Conservation (phyloP, 2,329 filamentous ascomycete species). For the Trichoderma guizhouense region DNA sequence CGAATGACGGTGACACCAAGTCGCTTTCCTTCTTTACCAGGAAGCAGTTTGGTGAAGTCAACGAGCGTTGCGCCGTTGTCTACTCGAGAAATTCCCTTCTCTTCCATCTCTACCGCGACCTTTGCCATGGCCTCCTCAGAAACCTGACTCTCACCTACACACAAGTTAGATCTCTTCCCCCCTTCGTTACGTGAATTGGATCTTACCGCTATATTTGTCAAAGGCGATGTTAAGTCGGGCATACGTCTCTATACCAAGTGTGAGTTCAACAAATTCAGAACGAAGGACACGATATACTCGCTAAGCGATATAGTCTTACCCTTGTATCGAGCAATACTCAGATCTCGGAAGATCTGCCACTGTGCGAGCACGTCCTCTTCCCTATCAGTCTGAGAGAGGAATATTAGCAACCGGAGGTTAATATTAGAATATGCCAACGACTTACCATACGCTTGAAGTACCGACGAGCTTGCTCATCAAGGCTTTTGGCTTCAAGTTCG, state of each 20-base stretch:
- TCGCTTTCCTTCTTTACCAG: slow-evolving; percentile 64
- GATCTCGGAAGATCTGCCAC: slow-evolving; percentile 64
- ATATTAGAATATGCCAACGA: neutral
- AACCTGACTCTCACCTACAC: slow-evolving; percentile 72
- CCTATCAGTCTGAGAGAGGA: slow-evolving; percentile 48
- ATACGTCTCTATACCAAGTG: slow-evolving; percentile 50
- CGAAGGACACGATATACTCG: neutral
- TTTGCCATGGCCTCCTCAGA: slow-evolving; percentile 63
- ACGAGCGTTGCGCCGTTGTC: slow-evolving; percentile 70
- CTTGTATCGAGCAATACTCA: slow-evolving; percentile 65
- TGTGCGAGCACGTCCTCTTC: slow-evolving; percentile 57
- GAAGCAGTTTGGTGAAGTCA: slow-evolving; percentile 66
- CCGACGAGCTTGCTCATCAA: slow-evolving; percentile 71
- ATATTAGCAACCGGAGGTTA: neutral
- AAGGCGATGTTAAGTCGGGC: slow-evolving; percentile 68
- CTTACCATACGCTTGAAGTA: slow-evolving; percentile 64
- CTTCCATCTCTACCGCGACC: slow-evolving; percentile 58
- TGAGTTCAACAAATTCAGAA: neutral
- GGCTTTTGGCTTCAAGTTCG: slow-evolving; percentile 49
- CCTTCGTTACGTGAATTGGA: neutral
- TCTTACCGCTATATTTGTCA: slow-evolving; percentile 54
- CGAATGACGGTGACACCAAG: slow-evolving; percentile 69
- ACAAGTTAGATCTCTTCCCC: slow-evolving; percentile 9
- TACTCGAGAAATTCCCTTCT: slow-evolving; percentile 64
- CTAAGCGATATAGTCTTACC: slow-evolving; percentile 13